Evolutionary conservation across 352 stramenopile species (phyloP), one percentile per base, ranked within the genome.

Genomic region (Pythium periplocum): DNA sequence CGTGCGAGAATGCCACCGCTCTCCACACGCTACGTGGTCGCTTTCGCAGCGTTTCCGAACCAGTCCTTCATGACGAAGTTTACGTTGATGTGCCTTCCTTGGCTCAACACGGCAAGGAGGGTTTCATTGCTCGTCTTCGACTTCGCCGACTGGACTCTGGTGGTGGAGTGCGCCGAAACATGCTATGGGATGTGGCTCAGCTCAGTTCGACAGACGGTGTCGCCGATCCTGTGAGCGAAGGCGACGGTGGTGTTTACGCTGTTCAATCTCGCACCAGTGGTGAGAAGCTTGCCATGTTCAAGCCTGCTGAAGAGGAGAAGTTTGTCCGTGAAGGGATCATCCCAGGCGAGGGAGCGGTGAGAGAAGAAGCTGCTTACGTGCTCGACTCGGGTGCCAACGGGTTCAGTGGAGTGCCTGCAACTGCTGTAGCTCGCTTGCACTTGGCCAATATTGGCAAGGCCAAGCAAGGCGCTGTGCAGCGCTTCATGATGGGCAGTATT

Each of bases 231-330:
- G 66, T 90, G 36, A 64, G 47, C 26, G 81, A 90, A 68, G 78
- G 77, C 4, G 75, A 84, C 41, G 81, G 81, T 3, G 81, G 81
- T 3, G 81, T 90, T 12, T 92, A 92, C 48, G 72, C 82, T 26
- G 71, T 92, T 3, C 72, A 83, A 43, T 88, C 75, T 50, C 69
- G 72, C 33, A 74, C 71, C 1, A 87, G 75, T 34, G 80, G 79
- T 8, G 61, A 81, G 48, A 93, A 90, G 45, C 56, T 93, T n/a
- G 82, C 78, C 8, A 78, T 93, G 51, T 93, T 90, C 56, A 93
- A 93, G 48, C 82, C 82, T 30, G 73, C 71, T 9, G 80, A 90
- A 48, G 82, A 93, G 54, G 82, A 93, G 34, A 81, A 71, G 45
- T 90, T 93, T 48, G 74, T 87, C 6, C 78, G 82, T 35, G 78